phyloP scores from a whole-genome alignment of 441 rosid genomes.

The Breynia disticha region DNA sequence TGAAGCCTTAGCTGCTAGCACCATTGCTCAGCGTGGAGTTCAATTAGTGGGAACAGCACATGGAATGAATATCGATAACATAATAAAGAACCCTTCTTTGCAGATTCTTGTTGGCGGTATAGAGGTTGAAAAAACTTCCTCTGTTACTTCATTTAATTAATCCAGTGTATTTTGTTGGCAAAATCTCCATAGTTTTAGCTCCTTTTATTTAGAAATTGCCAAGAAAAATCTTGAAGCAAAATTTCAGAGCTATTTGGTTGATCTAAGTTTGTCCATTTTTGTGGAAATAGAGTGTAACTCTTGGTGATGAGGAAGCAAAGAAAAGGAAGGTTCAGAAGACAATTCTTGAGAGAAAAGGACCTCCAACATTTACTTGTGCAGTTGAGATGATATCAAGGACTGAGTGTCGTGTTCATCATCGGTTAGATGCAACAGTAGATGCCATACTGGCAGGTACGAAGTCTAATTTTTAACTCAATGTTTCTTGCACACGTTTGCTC shows the following conservation, averaged over 20 bases:
- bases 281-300: slow-evolving; percentile 73
- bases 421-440: slow-evolving; percentile 82
- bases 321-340: slow-evolving; percentile 94
- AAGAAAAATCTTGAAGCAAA: too few species aligned
- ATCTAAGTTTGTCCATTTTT: slow-evolving; percentile 11
- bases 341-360: slow-evolving; percentile 90
- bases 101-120: slow-evolving; percentile 90
- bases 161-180: background rate
- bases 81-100: slow-evolving; percentile 84
- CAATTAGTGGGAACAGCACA: slow-evolving; percentile 95
- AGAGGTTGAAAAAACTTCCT: slow-evolving; percentile 39
- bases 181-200: too few species aligned
- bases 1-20: slow-evolving; percentile 94
- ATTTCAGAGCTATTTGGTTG: background rate
- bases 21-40: slow-evolving; percentile 95
- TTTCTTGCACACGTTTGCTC: background rate
- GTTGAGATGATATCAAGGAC: slow-evolving; percentile 82
- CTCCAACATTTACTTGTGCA: slow-evolving; percentile 80
- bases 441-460: slow-evolving; percentile 68
- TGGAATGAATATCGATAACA: slow-evolving; percentile 85
- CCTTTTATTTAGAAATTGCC: too few species aligned
- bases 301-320: slow-evolving; percentile 90
- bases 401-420: slow-evolving; percentile 74
- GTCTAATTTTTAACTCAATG: background rate
- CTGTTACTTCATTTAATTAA: slow-evolving; percentile 7